phyloP scores from a whole-genome alignment of 176 grass and related monocot genomes.

The Eremochloa ophiuroides region DNA sequence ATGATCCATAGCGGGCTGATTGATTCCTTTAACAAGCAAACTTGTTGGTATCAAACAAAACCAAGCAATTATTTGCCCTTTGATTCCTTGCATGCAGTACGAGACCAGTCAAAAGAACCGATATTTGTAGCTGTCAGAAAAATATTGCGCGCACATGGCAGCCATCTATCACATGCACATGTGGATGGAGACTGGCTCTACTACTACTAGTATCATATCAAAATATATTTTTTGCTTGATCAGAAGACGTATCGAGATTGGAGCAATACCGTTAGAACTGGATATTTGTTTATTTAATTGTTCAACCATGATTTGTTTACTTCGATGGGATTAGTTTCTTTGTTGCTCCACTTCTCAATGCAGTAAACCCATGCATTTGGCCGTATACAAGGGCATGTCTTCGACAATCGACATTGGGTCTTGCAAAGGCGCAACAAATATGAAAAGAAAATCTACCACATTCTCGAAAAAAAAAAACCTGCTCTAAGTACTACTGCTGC shows the following conservation, averaged over 20 bases:
- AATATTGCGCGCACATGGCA: constrained; percentile 1
- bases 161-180: constrained; percentile 20
- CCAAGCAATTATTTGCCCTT: neutral
- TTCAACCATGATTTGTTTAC: constrained; percentile 19
- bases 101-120: neutral
- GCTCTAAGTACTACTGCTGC: neutral
- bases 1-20: neutral
- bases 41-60: neutral
- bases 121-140: constrained; percentile 14
- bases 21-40: constrained; percentile 23
- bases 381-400: constrained; percentile 23
- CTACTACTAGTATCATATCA: neutral
- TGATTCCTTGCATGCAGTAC: neutral
- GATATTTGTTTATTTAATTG: constrained; percentile 17
- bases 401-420: neutral
- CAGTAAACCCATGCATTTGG: constrained; percentile 20
- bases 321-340: neutral
- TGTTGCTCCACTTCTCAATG: constrained; percentile 11
- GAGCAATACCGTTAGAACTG: constrained; percentile 37
- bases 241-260: constrained; percentile 22
- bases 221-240: neutral
- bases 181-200: neutral
- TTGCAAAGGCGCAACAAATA: neutral
- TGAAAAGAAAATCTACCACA: neutral
- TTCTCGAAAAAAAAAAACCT: neutral